phyloP scores from a whole-genome alignment of 352 stramenopile species.

The Phytophthora sp. region DNA sequence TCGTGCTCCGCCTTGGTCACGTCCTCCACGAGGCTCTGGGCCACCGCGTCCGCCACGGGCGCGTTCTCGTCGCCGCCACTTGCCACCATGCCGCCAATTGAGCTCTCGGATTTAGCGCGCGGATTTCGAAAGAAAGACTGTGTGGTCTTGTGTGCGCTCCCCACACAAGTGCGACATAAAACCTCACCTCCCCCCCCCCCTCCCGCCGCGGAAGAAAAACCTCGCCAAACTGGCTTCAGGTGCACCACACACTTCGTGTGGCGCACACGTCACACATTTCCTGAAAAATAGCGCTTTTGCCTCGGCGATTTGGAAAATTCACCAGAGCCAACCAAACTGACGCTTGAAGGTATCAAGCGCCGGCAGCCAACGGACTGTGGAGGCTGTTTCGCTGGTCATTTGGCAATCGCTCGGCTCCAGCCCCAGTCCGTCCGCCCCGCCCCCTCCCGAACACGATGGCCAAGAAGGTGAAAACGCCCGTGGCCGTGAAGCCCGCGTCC shows the following conservation, averaged over 20 bases:
- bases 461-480: constrained; percentile 58
- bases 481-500: constrained; percentile 45
- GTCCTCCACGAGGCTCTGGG: constrained; percentile 20
- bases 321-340: constrained; percentile 38
- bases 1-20: constrained; percentile 25
- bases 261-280: neutral
- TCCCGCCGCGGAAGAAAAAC: constrained; percentile 22
- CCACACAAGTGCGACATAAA: constrained; percentile 46
- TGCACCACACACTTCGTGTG: constrained; percentile 38
- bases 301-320: too few species aligned
- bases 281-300: too few species aligned
- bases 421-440: neutral
- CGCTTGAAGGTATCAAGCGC: constrained; percentile 48
- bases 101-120: constrained; percentile 8
- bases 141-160: constrained; percentile 22
- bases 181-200: constrained; percentile 11
- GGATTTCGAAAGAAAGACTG: constrained; percentile 40
- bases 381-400: constrained; percentile 28
- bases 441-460: constrained; percentile 33
- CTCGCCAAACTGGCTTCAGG: constrained; percentile 22
- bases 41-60: constrained; percentile 13
- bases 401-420: constrained; percentile 34
- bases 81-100: constrained; percentile 27
- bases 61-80: constrained; percentile 30
- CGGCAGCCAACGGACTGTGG: constrained; percentile 19